Conservation (phyloP, 1,139 yeast species). For the Pichia inconspicua region DNA sequence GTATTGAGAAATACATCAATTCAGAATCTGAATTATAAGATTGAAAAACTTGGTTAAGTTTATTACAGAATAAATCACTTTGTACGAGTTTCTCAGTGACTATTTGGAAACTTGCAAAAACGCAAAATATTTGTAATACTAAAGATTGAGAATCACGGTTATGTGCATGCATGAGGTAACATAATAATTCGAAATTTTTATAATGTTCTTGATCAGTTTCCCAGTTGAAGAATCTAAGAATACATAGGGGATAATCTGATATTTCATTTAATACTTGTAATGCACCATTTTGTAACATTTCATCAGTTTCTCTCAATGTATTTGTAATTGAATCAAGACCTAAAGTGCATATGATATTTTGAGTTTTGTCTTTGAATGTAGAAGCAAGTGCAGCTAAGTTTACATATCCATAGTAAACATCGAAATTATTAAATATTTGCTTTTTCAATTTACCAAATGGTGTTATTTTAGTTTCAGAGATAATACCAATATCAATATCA, state of each 20-base stretch:
- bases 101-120: constrained; percentile 31
- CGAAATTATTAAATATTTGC: constrained; percentile 8
- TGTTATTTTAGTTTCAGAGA: constrained; percentile 5
- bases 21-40: constrained; percentile 27
- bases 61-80: constrained; percentile 24
- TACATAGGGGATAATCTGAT: constrained; percentile 36
- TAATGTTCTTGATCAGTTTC: constrained; percentile 13
- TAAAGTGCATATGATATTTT: constrained; percentile 33
- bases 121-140: constrained; percentile 6
- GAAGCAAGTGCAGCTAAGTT: constrained; percentile 22
- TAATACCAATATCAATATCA: constrained; percentile 15
- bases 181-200: constrained; percentile 30
- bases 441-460: constrained; percentile 19
- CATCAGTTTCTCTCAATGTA: constrained; percentile 32
- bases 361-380: constrained; percentile 8
- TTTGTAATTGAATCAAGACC: constrained; percentile 33
- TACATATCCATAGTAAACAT: constrained; percentile 18
- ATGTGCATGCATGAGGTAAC: constrained; percentile 6
- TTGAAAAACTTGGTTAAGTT: constrained; percentile 30
- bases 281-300: constrained; percentile 35
- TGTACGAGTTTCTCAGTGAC: constrained; percentile 32
- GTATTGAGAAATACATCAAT: constrained; percentile 4
- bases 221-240: constrained; percentile 44
- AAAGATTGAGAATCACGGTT: constrained; percentile 9
- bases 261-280: constrained; percentile 46